These are phyloP conservation scores for Trichoderma simmonsii DNA, from an alignment of 2,329 filamentous ascomycete genomes.

Conservation along the genomic window DNA sequence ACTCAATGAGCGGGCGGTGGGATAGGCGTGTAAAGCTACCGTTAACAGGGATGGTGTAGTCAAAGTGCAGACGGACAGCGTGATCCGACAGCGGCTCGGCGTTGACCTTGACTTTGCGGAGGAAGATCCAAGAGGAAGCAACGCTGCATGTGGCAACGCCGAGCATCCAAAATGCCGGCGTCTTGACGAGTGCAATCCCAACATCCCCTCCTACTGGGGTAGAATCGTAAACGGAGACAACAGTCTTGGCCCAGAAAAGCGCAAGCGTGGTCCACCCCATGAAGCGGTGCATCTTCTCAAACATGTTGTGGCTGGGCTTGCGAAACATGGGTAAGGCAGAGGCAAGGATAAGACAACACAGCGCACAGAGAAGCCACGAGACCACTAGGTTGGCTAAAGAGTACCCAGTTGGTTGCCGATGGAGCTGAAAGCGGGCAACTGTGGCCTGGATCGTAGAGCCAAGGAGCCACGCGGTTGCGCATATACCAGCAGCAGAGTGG, in stretches of 20 bases:
- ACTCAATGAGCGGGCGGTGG: conserved; percentile 62
- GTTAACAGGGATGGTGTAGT: conserved; percentile 56
- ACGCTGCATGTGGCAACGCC: conserved; percentile 61
- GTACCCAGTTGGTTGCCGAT: conserved; percentile 23
- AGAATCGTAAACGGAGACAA: conserved; percentile 51
- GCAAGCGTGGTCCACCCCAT: conserved; percentile 65
- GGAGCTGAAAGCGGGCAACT: conserved; percentile 30
- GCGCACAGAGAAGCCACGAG: conserved; percentile 54
- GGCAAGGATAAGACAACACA: conserved; percentile 58
- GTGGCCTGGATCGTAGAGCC: conserved; percentile 40
- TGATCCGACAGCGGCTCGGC: conserved; percentile 68
- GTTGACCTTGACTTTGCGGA: conserved; percentile 64
- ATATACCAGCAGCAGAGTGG: conserved; percentile 49
- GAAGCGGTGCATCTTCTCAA: conserved; percentile 70
- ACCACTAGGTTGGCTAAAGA: conserved; percentile 46
- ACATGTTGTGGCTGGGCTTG: conserved; percentile 61
- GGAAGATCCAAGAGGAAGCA: conserved; percentile 68
- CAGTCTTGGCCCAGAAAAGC: conserved; percentile 62
- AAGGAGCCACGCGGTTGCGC: conserved; percentile 49
- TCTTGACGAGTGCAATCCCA: conserved; percentile 36
- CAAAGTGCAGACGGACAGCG: conserved; percentile 68
- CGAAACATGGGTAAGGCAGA: conserved; percentile 65
- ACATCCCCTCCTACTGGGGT: conserved; percentile 34
- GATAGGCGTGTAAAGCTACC: conserved; percentile 53
- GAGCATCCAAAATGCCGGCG: conserved; percentile 64